phyloP scores from a whole-genome alignment of 1,284 basidiomycete species.

The Ceratobasidium sp. region DNA sequence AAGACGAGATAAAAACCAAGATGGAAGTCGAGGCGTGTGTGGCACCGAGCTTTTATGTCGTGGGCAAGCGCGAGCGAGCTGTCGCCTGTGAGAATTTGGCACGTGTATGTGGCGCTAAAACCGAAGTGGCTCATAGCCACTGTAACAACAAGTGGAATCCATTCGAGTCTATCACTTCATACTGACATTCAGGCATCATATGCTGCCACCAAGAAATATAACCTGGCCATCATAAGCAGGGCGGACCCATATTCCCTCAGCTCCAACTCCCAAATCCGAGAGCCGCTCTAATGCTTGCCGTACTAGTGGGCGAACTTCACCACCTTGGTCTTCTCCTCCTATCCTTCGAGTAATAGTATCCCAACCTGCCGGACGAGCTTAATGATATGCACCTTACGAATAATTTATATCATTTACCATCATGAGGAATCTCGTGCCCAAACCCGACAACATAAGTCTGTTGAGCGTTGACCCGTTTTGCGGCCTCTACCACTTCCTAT shows the following conservation, averaged over 20 bases:
- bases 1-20: background rate
- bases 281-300: slow-evolving; percentile 62
- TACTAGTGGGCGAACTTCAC: slow-evolving; percentile 49
- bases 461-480: slow-evolving; percentile 65
- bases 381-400: background rate
- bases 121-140: background rate
- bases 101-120: no score
- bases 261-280: slow-evolving; percentile 31
- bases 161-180: no score
- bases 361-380: slow-evolving; percentile 59
- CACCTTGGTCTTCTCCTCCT: slow-evolving; percentile 55
- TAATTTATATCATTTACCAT: slow-evolving; percentile 50
- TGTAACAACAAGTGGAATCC: no score
- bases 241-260: slow-evolving; percentile 67
- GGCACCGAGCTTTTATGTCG: slow-evolving; percentile 23
- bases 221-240: slow-evolving; percentile 77
- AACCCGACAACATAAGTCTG: slow-evolving; percentile 79
- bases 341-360: slow-evolving; percentile 65
- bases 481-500: slow-evolving; percentile 62
- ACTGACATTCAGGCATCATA: no score
- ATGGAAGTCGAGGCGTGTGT: background rate
- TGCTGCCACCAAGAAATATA: slow-evolving; percentile 52
- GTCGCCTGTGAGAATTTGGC: slow-evolving; percentile 5
- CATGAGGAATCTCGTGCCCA: slow-evolving; percentile 73
- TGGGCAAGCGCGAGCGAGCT: slow-evolving; percentile 24